A percentile compares a stretch with the other conserved stretches of the same genome.
These are phyloP conservation scores for Calonectria multiphialidica DNA, from an alignment of 2,329 filamentous ascomycete genomes.

Conservation along the genomic window DNA sequence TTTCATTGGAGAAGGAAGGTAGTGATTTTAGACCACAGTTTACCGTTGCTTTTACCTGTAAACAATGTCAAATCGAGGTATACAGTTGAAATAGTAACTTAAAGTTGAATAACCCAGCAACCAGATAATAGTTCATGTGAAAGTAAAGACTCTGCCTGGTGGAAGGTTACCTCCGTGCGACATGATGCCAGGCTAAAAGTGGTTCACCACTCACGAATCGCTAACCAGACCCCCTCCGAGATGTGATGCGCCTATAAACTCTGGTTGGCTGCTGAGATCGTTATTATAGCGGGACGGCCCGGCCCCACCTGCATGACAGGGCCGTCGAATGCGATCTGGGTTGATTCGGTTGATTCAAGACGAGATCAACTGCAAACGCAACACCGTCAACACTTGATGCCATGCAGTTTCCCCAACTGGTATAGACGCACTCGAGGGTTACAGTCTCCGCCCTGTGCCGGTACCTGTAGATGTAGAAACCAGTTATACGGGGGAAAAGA, in stretches of 20 bases:
- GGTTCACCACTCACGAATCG: background rate
- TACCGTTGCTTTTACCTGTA: background rate
- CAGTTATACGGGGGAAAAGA: background rate
- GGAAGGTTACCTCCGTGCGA: background rate
- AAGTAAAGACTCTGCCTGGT: background rate
- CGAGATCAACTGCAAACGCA: background rate
- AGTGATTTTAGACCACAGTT: background rate
- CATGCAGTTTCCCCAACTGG: background rate
- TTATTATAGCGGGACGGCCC: background rate
- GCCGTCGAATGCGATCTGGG: background rate
- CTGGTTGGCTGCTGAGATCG: background rate
- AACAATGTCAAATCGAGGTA: background rate
- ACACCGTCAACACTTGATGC: background rate
- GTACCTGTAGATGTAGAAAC: background rate
- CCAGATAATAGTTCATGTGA: background rate
- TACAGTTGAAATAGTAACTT: background rate
- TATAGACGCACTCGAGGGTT: background rate
- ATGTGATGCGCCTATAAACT: background rate
- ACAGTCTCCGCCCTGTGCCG: background rate
- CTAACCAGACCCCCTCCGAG: background rate
- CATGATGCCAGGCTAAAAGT: background rate
- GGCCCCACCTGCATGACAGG: background rate
- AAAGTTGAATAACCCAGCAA: too few species aligned
- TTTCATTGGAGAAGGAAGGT: too few species aligned
- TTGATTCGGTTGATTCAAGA: background rate